Conservation (phyloP, 192 early-diverging fungal species). For the Radiomyces spectabilis region DNA sequence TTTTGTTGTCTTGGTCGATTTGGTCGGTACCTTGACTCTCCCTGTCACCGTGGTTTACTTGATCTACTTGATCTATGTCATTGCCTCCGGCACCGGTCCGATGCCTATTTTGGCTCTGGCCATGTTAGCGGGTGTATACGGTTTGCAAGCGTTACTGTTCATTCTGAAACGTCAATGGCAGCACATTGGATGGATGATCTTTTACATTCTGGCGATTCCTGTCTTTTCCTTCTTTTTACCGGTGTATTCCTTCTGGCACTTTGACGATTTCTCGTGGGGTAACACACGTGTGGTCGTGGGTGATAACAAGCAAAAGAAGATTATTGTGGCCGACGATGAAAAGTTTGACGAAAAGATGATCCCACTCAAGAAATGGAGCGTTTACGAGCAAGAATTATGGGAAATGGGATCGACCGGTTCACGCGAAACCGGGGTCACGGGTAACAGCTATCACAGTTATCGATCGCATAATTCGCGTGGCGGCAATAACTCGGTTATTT, state of each 20-base stretch:
- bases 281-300: conserved; percentile 85
- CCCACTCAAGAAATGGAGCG: conserved; percentile 80
- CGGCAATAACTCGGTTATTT: neutral
- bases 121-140: conserved; percentile 79
- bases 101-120: conserved; percentile 77
- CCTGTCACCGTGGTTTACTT: conserved; percentile 81
- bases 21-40: conserved; percentile 72
- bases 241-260: conserved; percentile 96
- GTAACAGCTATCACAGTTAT: conserved; percentile 23
- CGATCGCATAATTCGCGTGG: conserved; percentile 7
- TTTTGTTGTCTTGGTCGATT: conserved; percentile 90
- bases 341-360: conserved; percentile 83
- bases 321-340: conserved; percentile 61
- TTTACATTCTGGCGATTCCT: conserved; percentile 85
- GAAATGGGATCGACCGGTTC: conserved; percentile 46
- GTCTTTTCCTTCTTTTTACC: conserved; percentile 89
- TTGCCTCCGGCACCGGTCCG: conserved; percentile 49
- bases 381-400: conserved; percentile 77
- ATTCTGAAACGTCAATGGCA: conserved; percentile 73
- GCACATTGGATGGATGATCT: conserved; percentile 80
- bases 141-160: conserved; percentile 82
- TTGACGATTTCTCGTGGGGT: conserved; percentile 99
- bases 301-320: conserved; percentile 53
- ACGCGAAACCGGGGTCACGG: conserved; percentile 32
- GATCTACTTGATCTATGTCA: conserved; percentile 65